Evolutionary conservation across 345 rosid genomes (phyloP).

Genomic region (Populus tremula): DNA sequence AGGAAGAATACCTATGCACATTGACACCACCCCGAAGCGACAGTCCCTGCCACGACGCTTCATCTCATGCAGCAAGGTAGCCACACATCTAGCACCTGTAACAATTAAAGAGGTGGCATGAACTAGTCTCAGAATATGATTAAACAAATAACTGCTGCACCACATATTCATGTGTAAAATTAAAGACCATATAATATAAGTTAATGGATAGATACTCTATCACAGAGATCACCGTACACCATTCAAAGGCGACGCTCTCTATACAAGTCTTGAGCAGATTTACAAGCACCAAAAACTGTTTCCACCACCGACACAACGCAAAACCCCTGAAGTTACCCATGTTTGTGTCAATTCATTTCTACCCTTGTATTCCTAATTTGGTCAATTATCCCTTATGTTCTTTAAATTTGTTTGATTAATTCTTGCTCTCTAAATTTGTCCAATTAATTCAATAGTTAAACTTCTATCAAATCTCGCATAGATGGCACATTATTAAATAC

Average conservation of each 20-base stretch:
- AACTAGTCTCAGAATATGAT: neutral
- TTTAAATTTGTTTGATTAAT: no score
- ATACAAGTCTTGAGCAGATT: neutral
- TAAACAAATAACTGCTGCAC: conserved; percentile 27
- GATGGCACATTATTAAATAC: no score
- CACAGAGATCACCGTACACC: neutral
- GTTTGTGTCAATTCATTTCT: no score
- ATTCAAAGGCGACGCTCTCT: neutral
- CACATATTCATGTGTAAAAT: neutral
- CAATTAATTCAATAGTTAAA: no score
- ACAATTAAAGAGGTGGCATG: neutral
- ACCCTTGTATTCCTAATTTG: no score
- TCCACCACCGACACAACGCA: no score
- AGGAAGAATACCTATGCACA: conserved; percentile 65
- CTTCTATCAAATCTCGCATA: no score
- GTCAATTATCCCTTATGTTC: no score
- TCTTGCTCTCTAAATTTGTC: no score
- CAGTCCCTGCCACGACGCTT: conserved; percentile 88
- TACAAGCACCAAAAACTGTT: conserved; percentile 59
- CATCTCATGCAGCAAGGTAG: conserved; percentile 96
- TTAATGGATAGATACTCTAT: conserved; percentile 9
- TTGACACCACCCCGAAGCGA: conserved; percentile 90
- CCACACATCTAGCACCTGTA: conserved; percentile 94
- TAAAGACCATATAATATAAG: neutral
- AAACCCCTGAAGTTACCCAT: no score